Evolutionary conservation across 2,329 filamentous ascomycete genomes (phyloP).

Genomic region (Pleomassaria siparia): DNA sequence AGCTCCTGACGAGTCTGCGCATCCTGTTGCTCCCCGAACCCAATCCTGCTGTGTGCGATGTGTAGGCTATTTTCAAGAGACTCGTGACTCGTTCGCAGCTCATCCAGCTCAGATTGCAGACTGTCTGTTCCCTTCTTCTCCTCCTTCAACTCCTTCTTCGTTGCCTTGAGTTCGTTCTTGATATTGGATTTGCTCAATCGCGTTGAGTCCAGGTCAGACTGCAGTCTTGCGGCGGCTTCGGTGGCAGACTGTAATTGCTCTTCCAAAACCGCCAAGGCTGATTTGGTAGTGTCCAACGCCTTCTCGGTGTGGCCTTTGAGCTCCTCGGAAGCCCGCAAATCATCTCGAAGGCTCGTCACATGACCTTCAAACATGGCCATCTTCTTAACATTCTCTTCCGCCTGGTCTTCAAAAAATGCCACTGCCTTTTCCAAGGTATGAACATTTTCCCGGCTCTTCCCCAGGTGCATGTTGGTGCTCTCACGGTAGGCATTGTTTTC

Average conservation of each 20-base stretch:
- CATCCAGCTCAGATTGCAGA: slow-evolving; percentile 24
- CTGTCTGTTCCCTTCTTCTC: slow-evolving; percentile 15
- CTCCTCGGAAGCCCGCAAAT: slow-evolving; percentile 23
- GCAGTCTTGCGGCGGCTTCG: slow-evolving; percentile 18
- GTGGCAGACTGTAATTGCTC: slow-evolving; percentile 14
- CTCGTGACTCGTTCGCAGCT: slow-evolving; percentile 17
- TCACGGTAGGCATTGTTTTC: slow-evolving; percentile 22
- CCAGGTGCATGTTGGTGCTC: slow-evolving; percentile 19
- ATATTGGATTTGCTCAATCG: slow-evolving; percentile 19
- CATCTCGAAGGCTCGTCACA: slow-evolving; percentile 25
- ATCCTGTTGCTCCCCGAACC: slow-evolving; percentile 20
- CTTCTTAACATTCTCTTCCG: slow-evolving; percentile 27
- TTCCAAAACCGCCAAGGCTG: slow-evolving; percentile 21
- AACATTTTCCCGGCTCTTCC: slow-evolving; percentile 23
- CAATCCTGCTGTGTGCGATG: slow-evolving; percentile 21
- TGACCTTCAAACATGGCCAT: slow-evolving; percentile 23
- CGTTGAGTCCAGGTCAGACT: slow-evolving; percentile 24
- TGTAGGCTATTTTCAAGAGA: slow-evolving; percentile 22
- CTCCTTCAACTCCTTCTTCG: slow-evolving; percentile 14
- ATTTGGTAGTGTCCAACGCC: slow-evolving; percentile 19
- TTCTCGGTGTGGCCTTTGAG: slow-evolving; percentile 24
- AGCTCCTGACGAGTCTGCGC: slow-evolving; percentile 19
- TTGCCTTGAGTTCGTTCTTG: slow-evolving; percentile 19
- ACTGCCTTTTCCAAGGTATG: slow-evolving; percentile 27
- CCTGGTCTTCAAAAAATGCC: slow-evolving; percentile 19